A percentile compares a stretch with the other conserved stretches of the same genome.
Evolutionary conservation across 176 grass and related monocot genomes (phyloP).

Genomic region (Elaeis guineensis): DNA sequence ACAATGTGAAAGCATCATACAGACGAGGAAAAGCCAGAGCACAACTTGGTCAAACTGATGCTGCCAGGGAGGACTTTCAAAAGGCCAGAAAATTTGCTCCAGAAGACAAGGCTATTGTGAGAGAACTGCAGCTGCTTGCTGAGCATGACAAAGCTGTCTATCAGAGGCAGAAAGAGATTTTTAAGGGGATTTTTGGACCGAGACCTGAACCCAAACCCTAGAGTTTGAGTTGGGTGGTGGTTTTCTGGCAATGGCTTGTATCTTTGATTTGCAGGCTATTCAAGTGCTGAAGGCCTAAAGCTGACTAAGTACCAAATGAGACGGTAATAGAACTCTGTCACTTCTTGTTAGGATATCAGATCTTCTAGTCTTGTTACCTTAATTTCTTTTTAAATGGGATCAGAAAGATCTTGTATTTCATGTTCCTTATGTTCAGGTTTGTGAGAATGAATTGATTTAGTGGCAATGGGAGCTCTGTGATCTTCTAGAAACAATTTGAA

Average conservation of each 20-base stretch:
- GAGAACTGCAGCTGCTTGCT: constrained; percentile 43
- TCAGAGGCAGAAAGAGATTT: constrained; percentile 81
- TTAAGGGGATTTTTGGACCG: constrained; percentile 78
- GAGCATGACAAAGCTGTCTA: constrained; percentile 79
- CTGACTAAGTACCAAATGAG: too few relatives aligned
- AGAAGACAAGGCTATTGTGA: constrained; percentile 53
- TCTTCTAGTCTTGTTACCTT: too few relatives aligned
- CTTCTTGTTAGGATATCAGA: too few relatives aligned
- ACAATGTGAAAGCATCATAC: constrained; percentile 71
- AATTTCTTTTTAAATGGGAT: too few relatives aligned
- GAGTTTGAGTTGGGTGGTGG: constrained; percentile 31
- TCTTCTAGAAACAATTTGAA: too few relatives aligned
- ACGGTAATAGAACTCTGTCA: too few relatives aligned
- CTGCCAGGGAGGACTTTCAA: constrained; percentile 65
- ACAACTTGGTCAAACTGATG: constrained; percentile 79
- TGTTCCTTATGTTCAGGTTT: too few relatives aligned
- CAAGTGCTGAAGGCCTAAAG: background rate
- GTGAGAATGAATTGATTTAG: too few relatives aligned
- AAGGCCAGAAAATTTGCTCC: constrained; percentile 66
- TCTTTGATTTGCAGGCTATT: constrained; percentile 32
- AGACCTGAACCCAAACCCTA: constrained; percentile 52
- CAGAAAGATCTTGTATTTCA: too few relatives aligned
- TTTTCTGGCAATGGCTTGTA: constrained; percentile 67
- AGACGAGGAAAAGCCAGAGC: constrained; percentile 83
- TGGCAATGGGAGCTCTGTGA: too few relatives aligned